Evolutionary conservation across 2,329 filamentous ascomycete genomes (phyloP), one percentile per base, ranked within the genome.

Genomic region (Thermoascus crustaceus): DNA sequence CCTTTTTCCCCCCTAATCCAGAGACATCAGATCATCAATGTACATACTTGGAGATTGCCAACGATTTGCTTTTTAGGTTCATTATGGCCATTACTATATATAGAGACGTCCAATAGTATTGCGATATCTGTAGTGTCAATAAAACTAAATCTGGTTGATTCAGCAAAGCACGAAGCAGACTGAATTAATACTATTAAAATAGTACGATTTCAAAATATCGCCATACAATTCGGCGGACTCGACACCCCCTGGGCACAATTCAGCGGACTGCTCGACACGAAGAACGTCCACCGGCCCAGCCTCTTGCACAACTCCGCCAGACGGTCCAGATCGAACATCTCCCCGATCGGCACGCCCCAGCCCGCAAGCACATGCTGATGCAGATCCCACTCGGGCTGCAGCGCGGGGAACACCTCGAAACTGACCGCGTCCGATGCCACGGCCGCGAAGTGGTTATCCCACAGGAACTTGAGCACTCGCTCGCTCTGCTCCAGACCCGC

Each of bases 391-490:
- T 60, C 54, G 10, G 45, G 41, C 10, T 55, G 42, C 8, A 55
- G 25, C 10, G 57, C 39, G 5, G 67, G 65, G 45, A 67, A 71
- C 3, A 68, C 68, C 48, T 78, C 76, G 44, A 75, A 73, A 5
- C 66, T 68, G n/a, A 76, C 69, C 24, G 70, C 68, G 39, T 80
- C 76, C 2, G 75, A 73, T 0, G 71, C 76, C 1, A 78, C 68
- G 1, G 75, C 76, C 0, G 73, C 61, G 50, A 80, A 78, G 30
- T 69, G 64, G 37, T 69, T 63, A 35, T 78, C 69, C 73, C 75
- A 79, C 13, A 79, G 57, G 66, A 76, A 80, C 9, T 67, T 60
- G 5, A 76, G 58, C 7, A 70, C 56, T 3, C 54, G 55, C 45
- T 61, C 58, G 11, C 54, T 60, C 42, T 61, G 58, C 43, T 61